phyloP scores from a whole-genome alignment of 2,329 filamentous ascomycete species.

The Diaporthe longicolla region DNA sequence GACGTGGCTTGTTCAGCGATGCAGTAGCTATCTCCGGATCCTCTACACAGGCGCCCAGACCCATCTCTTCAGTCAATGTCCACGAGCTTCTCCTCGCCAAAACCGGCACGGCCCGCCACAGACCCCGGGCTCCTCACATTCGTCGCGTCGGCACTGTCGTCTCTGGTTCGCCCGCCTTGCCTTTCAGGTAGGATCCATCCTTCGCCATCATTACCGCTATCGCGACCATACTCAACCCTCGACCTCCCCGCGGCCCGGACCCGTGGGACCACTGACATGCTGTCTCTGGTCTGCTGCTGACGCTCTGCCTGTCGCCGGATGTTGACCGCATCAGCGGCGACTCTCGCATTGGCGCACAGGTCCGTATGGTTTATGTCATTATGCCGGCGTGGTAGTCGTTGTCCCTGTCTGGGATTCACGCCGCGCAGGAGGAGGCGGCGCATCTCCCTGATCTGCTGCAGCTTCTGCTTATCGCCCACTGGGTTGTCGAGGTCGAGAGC shows the following conservation, averaged over 20 bases:
- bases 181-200: background rate
- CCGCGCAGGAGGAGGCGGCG: constrained; percentile 23
- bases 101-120: background rate
- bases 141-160: background rate
- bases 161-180: background rate
- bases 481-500: background rate
- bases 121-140: background rate
- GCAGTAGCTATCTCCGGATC: constrained; percentile 9
- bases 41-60: background rate
- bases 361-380: background rate
- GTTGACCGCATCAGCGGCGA: constrained; percentile 31
- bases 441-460: constrained; percentile 32
- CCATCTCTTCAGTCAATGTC: constrained; percentile 21
- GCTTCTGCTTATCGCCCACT: constrained; percentile 11
- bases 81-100: constrained; percentile 26
- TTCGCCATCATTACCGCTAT: background rate
- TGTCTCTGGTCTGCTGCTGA: constrained; percentile 19
- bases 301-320: constrained; percentile 20
- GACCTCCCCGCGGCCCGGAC: background rate
- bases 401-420: background rate
- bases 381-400: background rate
- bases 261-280: background rate
- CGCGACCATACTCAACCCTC: background rate
- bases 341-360: constrained; percentile 34
- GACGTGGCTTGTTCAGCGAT: background rate